Percentiles rank a stretch among this genome's conserved stretches.
phyloP scores from a whole-genome alignment of 1,139 yeast genomes.

The Hanseniaspora gamundiae region DNA sequence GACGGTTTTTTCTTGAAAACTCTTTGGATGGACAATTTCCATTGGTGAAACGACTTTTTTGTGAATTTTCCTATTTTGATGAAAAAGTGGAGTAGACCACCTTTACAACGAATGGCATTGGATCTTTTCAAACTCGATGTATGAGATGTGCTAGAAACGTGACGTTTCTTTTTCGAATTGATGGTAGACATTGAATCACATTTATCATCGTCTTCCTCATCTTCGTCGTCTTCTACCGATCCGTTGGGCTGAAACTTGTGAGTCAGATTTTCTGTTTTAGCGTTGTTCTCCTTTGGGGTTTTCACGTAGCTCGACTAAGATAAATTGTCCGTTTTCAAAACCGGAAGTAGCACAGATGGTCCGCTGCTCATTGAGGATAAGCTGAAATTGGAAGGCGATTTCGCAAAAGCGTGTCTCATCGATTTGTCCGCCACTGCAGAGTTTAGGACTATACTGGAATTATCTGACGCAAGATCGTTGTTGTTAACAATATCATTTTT shows the following conservation, averaged over 20 bases:
- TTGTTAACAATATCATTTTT: not conserved
- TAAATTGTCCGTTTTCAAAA: not conserved
- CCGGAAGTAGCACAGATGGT: not conserved
- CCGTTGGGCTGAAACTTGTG: not conserved
- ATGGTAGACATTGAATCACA: not conserved
- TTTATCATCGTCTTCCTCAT: not conserved
- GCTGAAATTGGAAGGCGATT: not conserved
- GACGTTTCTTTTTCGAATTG: not conserved
- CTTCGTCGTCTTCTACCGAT: not conserved
- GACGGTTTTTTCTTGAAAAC: slow-evolving; percentile 7
- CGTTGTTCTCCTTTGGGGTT: not conserved
- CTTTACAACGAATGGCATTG: slow-evolving; percentile 23
- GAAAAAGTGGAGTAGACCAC: slow-evolving; percentile 23
- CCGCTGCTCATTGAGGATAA: not conserved
- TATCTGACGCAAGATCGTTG: not conserved
- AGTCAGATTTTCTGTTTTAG: not conserved
- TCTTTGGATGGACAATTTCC: slow-evolving; percentile 12
- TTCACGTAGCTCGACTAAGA: not conserved
- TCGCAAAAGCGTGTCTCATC: not conserved
- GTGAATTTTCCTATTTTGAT: slow-evolving; percentile 15
- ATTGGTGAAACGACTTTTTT: slow-evolving; percentile 12
- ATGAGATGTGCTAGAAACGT: not conserved
- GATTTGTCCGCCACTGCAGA: not conserved
- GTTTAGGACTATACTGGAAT: not conserved
- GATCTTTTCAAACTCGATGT: slow-evolving; percentile 18